Evolutionary conservation across 2,329 filamentous ascomycete genomes (phyloP).

Genomic region (Nigrospora oryzae): DNA sequence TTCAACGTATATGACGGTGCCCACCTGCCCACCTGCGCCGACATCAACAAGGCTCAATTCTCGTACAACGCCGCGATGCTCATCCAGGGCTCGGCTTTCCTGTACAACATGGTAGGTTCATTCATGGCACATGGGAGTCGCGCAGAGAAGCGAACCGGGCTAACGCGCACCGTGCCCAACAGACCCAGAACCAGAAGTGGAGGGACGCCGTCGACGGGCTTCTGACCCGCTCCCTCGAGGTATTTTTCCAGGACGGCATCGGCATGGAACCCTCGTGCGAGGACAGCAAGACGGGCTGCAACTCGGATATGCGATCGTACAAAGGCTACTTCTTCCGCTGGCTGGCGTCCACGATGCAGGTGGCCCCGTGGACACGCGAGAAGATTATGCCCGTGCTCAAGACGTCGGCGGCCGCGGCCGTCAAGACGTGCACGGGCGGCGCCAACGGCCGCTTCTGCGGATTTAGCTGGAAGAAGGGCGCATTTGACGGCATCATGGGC

Average conservation of each 20-base stretch:
- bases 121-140: neutral
- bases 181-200: conserved; percentile 34
- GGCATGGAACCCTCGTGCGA: conserved; percentile 65
- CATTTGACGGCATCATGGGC: conserved; percentile 33
- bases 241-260: conserved; percentile 48
- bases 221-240: conserved; percentile 35
- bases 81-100: conserved; percentile 54
- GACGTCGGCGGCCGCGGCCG: conserved; percentile 50
- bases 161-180: neutral
- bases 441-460: conserved; percentile 51
- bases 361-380: conserved; percentile 51
- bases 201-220: conserved; percentile 45
- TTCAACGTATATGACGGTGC: conserved; percentile 60
- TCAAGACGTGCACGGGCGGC: conserved; percentile 54
- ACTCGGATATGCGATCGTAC: conserved; percentile 64
- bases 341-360: conserved; percentile 49
- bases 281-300: conserved; percentile 43
- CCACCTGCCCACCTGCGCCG: conserved; percentile 50
- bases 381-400: conserved; percentile 49
- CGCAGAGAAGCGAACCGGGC: conserved; percentile 6
- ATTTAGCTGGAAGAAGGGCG: conserved; percentile 45
- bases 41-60: conserved; percentile 55
- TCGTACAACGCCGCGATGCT: conserved; percentile 59
- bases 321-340: conserved; percentile 63
- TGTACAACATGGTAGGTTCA: conserved; percentile 54